Percentiles rank a stretch among this genome's conserved stretches.
These are phyloP conservation scores for Dictyostelium purpureum DNA, from an alignment of 78 protist species.

Conservation along the genomic window DNA sequence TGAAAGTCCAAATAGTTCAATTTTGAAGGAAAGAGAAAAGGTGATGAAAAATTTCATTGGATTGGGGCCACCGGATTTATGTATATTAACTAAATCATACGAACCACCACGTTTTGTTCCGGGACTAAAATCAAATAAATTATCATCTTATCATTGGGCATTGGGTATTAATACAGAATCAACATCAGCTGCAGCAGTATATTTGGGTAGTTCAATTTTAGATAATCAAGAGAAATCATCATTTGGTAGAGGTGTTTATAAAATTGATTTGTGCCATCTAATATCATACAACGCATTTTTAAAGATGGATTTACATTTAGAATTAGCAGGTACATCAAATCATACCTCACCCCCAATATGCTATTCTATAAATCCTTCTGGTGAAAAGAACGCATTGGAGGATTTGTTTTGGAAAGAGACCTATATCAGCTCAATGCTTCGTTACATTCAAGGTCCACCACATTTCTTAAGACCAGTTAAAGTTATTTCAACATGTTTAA, in stretches of 20 bases:
- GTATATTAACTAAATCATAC: slow-evolving; percentile 43
- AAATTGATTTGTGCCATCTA: slow-evolving; percentile 44
- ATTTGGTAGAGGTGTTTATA: slow-evolving; percentile 59
- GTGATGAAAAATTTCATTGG: slow-evolving; percentile 26
- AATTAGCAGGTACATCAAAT: slow-evolving; percentile 16
- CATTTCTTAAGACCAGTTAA: slow-evolving; percentile 46
- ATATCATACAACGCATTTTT: slow-evolving; percentile 27
- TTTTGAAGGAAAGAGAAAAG: slow-evolving; percentile 27
- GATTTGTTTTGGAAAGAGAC: slow-evolving; percentile 63
- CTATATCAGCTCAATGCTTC: slow-evolving; percentile 21
- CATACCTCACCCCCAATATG: slow-evolving; percentile 5
- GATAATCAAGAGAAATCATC: slow-evolving; percentile 68
- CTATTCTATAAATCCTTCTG: slow-evolving; percentile 15
- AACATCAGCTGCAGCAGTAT: slow-evolving; percentile 52
- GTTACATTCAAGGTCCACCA: slow-evolving; percentile 29
- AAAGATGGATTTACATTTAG: slow-evolving; percentile 69
- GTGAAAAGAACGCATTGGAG: slow-evolving; percentile 44
- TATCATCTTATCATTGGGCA: slow-evolving; percentile 53
- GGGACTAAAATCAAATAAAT: slow-evolving; percentile 33
- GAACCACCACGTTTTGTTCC: slow-evolving; percentile 79
- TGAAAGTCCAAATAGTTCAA: slow-evolving; percentile 20
- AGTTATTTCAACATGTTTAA: not conserved
- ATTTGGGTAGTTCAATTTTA: slow-evolving; percentile 17
- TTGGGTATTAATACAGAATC: slow-evolving; percentile 35
- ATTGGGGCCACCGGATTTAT: slow-evolving; percentile 67